phyloP scores from a whole-genome alignment of 768 basidiomycete species.

The Gloeopeniophorella convolvens region DNA sequence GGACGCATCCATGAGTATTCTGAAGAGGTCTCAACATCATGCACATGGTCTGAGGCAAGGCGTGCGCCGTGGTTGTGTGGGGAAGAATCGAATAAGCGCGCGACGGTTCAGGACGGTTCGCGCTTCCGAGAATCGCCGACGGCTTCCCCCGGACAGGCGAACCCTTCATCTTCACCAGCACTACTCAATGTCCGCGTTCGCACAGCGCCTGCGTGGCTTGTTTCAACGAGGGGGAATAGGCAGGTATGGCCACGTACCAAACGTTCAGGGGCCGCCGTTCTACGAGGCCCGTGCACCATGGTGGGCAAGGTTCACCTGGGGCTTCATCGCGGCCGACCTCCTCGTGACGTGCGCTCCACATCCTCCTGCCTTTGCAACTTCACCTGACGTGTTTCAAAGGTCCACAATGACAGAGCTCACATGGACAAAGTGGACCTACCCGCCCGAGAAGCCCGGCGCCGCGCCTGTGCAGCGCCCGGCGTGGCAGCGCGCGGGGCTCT shows the following conservation, averaged over 20 bases:
- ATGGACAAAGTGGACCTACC: constrained; percentile 19
- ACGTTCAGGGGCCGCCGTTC: constrained; percentile 3
- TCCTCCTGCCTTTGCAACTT: background rate
- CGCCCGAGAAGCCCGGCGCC: constrained; percentile 11
- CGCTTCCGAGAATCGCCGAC: background rate
- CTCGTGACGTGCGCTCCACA: constrained; percentile 16
- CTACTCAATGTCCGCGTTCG: background rate
- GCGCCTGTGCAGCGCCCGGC: constrained; percentile 8
- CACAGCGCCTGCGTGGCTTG: constrained; percentile 5
- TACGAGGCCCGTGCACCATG: constrained; percentile 16
- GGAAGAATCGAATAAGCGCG: too few species aligned
- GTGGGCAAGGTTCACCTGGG: constrained; percentile 20
- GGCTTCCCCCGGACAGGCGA: background rate
- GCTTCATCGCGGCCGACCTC: constrained; percentile 18
- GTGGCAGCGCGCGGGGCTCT: constrained; percentile 20
- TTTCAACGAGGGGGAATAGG: constrained; percentile 1
- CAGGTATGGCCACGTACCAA: constrained; percentile 8
- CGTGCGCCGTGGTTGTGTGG: too few species aligned
- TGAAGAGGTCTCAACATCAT: too few species aligned
- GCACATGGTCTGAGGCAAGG: too few species aligned
- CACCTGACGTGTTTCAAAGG: background rate
- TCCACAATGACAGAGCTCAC: constrained; percentile 21
- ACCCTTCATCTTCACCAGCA: background rate
- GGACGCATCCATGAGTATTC: too few species aligned
- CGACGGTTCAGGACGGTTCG: background rate